These are phyloP conservation scores for Graphiopsis chlorocephala DNA, from an alignment of 2,329 filamentous ascomycete species.

Conservation along the genomic window DNA sequence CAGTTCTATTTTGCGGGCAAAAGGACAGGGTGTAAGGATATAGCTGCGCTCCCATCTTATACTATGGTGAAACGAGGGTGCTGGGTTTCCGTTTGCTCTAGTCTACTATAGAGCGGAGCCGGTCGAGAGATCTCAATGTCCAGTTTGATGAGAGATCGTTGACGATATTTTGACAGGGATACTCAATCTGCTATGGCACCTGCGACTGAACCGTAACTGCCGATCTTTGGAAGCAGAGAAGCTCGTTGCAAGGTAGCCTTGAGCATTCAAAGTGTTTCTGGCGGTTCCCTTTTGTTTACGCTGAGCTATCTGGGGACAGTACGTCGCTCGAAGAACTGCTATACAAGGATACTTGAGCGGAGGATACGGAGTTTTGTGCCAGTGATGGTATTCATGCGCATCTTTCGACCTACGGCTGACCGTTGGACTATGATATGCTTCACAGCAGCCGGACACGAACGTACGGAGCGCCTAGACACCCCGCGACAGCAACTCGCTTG, in stretches of 20 bases:
- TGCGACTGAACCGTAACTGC: neutral
- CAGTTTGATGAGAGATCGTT: neutral
- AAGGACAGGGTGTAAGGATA: neutral
- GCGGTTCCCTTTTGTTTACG: neutral
- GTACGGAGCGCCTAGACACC: neutral
- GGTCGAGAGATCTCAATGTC: neutral
- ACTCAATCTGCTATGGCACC: neutral
- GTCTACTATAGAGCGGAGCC: neutral
- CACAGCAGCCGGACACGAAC: neutral
- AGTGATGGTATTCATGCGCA: neutral
- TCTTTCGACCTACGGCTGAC: neutral
- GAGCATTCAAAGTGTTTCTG: neutral
- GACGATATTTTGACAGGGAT: neutral
- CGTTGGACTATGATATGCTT: neutral
- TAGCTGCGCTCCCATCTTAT: neutral
- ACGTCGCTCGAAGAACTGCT: too few species aligned
- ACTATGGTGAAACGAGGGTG: neutral
- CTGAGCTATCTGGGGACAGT: neutral
- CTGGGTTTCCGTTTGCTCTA: neutral
- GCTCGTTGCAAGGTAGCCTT: neutral
- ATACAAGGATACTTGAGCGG: neutral
- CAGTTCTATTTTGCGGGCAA: neutral
- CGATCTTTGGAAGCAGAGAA: neutral
- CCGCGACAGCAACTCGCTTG: neutral
- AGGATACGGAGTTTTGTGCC: neutral